phyloP scores from a whole-genome alignment of 2,329 filamentous ascomycete genomes.

The Colletotrichum simmondsii region DNA sequence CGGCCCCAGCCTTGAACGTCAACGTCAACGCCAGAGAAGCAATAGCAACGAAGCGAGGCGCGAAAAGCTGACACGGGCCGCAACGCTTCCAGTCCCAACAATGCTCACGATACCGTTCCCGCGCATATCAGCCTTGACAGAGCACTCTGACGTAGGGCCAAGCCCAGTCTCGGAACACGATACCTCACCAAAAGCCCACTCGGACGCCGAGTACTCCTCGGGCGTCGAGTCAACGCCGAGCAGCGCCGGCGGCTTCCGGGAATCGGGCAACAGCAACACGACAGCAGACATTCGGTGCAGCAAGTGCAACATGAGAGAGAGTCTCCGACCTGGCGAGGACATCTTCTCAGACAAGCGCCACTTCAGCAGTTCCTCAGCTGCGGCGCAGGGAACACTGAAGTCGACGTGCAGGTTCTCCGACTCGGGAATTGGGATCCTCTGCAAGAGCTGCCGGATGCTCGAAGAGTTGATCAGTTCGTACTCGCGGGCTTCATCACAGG shows the following conservation, averaged over 20 bases:
- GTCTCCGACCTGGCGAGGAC: slow-evolving; percentile 19
- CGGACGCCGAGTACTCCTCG: slow-evolving; percentile 28
- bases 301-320: slow-evolving; percentile 30
- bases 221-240: slow-evolving; percentile 27
- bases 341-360: background rate
- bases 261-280: slow-evolving; percentile 2
- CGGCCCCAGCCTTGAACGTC: background rate
- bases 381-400: background rate
- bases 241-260: slow-evolving; percentile 15
- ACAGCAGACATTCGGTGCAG: slow-evolving; percentile 27
- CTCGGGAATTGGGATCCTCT: slow-evolving; percentile 30
- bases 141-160: slow-evolving; percentile 16
- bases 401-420: slow-evolving; percentile 27
- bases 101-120: slow-evolving; percentile 26
- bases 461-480: slow-evolving; percentile 32
- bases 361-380: background rate
- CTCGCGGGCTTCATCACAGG: slow-evolving; percentile 21
- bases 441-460: slow-evolving; percentile 26
- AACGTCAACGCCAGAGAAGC: background rate
- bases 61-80: background rate
- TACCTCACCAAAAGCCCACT: slow-evolving; percentile 1
- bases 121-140: slow-evolving; percentile 25
- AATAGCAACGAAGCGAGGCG: background rate
- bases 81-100: background rate
- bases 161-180: background rate